Evolutionary conservation across 2,329 filamentous ascomycete genomes (phyloP).

Genomic region (Podosphaera aphanis): DNA sequence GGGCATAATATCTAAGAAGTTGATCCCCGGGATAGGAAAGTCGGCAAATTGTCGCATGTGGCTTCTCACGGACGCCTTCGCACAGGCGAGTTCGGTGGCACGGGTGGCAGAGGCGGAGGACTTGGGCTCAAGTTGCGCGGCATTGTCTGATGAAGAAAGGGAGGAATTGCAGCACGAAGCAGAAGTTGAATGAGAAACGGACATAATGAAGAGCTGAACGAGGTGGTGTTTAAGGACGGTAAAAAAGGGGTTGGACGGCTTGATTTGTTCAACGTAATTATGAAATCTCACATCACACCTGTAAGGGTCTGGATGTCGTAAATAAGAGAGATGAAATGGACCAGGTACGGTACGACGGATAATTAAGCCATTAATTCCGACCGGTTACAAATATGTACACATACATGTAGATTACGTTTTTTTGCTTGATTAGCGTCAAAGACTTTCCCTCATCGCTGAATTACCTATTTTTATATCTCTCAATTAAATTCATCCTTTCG

Average conservation of each 20-base stretch:
- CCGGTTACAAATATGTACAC: too few relatives aligned
- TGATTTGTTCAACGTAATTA: neutral
- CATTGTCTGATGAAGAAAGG: conserved; percentile 8
- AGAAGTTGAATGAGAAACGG: conserved; percentile 3
- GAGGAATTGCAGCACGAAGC: neutral
- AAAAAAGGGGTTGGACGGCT: conserved; percentile 4
- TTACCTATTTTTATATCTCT: too few relatives aligned
- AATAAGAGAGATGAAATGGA: conserved; percentile 2
- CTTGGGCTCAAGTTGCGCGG: conserved; percentile 15
- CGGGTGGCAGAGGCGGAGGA: conserved; percentile 14
- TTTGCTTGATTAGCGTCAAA: too few relatives aligned
- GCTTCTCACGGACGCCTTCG: conserved; percentile 44
- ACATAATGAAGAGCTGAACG: conserved; percentile 6
- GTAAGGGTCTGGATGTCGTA: neutral
- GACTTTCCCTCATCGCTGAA: too few relatives aligned
- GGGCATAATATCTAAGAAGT: conserved; percentile 96
- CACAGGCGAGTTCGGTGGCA: conserved; percentile 17
- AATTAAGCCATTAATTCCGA: neutral
- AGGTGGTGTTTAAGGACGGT: conserved; percentile 14
- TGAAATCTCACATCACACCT: neutral
- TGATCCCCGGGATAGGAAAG: conserved; percentile 76
- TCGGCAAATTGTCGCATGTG: conserved; percentile 71
- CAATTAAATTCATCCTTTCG: too few relatives aligned
- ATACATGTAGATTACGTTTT: too few relatives aligned
- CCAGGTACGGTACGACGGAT: neutral